phyloP scores from a whole-genome alignment of 352 stramenopile genomes.

The Phytophthora pistaciae region DNA sequence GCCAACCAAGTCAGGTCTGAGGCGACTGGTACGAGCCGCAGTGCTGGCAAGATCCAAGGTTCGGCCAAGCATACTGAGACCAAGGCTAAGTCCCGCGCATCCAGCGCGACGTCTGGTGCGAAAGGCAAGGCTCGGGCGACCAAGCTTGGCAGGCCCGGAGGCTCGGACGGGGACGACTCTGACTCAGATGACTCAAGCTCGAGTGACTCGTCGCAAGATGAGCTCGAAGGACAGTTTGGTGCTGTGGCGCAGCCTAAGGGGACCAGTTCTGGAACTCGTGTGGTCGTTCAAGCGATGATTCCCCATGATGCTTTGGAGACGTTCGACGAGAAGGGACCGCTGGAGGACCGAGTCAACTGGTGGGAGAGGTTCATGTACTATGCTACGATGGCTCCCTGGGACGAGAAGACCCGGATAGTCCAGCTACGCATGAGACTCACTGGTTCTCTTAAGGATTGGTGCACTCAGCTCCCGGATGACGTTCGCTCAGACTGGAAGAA shows the following conservation, averaged over 20 bases:
- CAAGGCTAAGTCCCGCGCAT: no score
- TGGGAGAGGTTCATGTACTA: conserved; percentile 14
- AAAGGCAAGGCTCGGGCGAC: no score
- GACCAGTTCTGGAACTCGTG: neutral
- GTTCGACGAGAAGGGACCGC: neutral
- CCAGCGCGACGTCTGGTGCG: no score
- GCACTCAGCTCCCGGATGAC: neutral
- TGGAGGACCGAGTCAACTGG: conserved; percentile 4
- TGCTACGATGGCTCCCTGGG: neutral
- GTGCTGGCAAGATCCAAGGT: no score
- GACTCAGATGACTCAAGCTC: neutral
- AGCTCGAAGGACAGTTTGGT: neutral
- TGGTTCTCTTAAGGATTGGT: neutral
- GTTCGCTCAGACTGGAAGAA: neutral
- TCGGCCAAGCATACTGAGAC: no score
- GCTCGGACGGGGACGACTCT: no score
- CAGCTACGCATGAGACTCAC: neutral
- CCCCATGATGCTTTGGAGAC: neutral
- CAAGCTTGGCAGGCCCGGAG: no score
- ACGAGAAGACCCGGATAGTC: neutral
- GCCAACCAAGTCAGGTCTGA: no score
- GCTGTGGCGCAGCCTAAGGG: neutral
- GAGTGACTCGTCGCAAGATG: neutral
- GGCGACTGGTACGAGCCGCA: no score
- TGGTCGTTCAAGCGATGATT: neutral